Conservation (phyloP, 257 asterid genomes). For the Catharanthus roseus region DNA sequence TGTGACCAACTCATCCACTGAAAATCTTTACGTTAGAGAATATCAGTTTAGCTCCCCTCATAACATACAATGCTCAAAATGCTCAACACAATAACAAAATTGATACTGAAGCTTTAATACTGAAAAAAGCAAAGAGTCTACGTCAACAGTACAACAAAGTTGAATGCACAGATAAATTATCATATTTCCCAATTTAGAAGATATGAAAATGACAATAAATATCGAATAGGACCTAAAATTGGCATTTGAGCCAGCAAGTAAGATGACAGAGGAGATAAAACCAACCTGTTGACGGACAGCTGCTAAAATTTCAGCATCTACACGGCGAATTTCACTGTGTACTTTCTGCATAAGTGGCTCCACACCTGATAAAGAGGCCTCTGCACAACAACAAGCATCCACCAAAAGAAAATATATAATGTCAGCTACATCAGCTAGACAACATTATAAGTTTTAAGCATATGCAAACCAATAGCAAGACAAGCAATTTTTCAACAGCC, state of each 20-base stretch:
- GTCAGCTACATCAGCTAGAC: constrained; percentile 7
- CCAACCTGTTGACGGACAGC: constrained; percentile 97
- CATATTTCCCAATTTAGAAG: not conserved
- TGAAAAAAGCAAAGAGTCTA: not conserved
- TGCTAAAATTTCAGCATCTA: constrained; percentile 77
- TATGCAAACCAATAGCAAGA: not conserved
- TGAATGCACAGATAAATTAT: not conserved
- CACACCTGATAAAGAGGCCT: constrained; percentile 90
- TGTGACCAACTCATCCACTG: not conserved
- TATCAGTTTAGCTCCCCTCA: not conserved
- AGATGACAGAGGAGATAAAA: constrained; percentile 10
- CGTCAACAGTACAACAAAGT: not conserved
- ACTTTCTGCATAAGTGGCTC: constrained; percentile 95
- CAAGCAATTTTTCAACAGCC: not conserved
- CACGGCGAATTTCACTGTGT: constrained; percentile 77
- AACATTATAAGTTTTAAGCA: constrained; percentile 1
- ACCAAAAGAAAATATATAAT: constrained; percentile 3
- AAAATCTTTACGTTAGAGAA: not conserved
- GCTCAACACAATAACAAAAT: not conserved
- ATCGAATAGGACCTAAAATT: not conserved
- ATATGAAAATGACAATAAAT: not conserved
- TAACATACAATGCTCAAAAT: not conserved
- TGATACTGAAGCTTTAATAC: not conserved
- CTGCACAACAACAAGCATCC: constrained; percentile 41
- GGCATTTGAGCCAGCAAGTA: not conserved